Base-by-base conservation (phyloP, 1,284 basidiomycete genomes). In the Papiliotrema fonsecae region DNA sequence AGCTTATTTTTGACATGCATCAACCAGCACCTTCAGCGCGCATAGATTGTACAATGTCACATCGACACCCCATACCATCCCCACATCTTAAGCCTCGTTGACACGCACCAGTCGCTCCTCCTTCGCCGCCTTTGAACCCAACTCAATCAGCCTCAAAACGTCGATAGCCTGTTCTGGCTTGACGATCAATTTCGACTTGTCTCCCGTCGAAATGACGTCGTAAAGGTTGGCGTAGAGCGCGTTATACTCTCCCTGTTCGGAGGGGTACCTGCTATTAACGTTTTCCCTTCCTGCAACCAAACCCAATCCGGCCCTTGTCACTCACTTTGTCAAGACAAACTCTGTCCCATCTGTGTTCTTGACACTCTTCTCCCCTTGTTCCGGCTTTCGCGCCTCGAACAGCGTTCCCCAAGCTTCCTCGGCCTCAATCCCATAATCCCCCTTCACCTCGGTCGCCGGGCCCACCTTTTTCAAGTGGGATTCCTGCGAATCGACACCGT, bases 401-500 rank as follows among this genome's bases (percentile, higher is more conserved):
- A 61, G 19, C 22, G 43, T 37, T 7, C 58, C 62, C 54, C 55
- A 64, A 18, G 47, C 50, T 5, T 40, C 44, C 49, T 55, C 48
- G 5, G 35, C 41, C 51, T 60, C 59, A 22, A 54, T 40, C n/a
- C 45, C 47, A 46, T 37, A 54, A 14, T 47, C 45, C 24, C 22
- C 45, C 42, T 25, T 48, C 30, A 38, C 48, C 14, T 51, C 43
- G 28, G 35, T 52, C 4, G 43, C 55, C 45, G 45, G 32, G 35
- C 45, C 47, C 10, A 54, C 51, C 40, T 50, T 51, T 42, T 57
- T 60, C 6, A 57, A 22, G 7, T 46, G 27, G 4, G 52, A 41
- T 28, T 57, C 88, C 65, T 91, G 88, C 2, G 82, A 75, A 67
- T 91, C 88, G 35, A 88, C 69, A 2, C 87, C 87, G 61, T 78